phyloP scores from a whole-genome alignment of 768 basidiomycete species.

The Xerocomellus chrysenteron region DNA sequence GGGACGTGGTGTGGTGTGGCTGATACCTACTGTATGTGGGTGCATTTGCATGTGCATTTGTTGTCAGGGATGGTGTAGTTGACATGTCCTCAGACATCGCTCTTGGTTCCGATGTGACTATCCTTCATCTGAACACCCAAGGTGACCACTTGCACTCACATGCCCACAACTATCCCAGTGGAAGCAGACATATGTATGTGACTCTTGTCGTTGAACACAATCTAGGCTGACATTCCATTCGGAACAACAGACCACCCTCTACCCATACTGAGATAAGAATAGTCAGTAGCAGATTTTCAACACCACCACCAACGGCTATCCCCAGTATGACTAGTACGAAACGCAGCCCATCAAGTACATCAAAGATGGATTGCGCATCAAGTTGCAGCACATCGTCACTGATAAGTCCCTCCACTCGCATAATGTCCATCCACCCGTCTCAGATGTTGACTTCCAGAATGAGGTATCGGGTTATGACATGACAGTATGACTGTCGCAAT shows the following conservation, averaged over 20 bases:
- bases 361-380: conserved; percentile 65
- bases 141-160: conserved; percentile 99
- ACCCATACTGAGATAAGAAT: conserved; percentile 97
- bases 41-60: conserved; percentile 33
- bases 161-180: conserved; percentile 81
- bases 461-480: conserved; percentile 95
- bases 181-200: conserved; percentile 64
- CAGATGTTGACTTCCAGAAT: conserved; percentile 98
- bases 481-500: conserved; percentile 4
- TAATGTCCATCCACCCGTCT: conserved; percentile 90
- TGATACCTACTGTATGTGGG: conserved; percentile 86
- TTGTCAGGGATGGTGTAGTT: not conserved
- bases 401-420: conserved; percentile 92
- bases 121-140: conserved; percentile 94
- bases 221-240: conserved; percentile 1
- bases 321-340: conserved; percentile 46
- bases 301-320: conserved; percentile 49
- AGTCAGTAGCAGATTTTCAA: conserved; percentile 90
- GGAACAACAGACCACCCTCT: conserved; percentile 99
- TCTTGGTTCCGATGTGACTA: conserved; percentile 75
- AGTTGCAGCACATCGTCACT: conserved; percentile 76
- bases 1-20: conserved; percentile 68
- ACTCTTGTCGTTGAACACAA: not conserved
- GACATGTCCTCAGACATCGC: conserved; percentile 61
- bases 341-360: conserved; percentile 60